Percentiles rank a stretch among this genome's conserved stretches.
Conservation (phyloP, 2,329 filamentous ascomycete species). For the Neopestalotiopsis rosae region DNA sequence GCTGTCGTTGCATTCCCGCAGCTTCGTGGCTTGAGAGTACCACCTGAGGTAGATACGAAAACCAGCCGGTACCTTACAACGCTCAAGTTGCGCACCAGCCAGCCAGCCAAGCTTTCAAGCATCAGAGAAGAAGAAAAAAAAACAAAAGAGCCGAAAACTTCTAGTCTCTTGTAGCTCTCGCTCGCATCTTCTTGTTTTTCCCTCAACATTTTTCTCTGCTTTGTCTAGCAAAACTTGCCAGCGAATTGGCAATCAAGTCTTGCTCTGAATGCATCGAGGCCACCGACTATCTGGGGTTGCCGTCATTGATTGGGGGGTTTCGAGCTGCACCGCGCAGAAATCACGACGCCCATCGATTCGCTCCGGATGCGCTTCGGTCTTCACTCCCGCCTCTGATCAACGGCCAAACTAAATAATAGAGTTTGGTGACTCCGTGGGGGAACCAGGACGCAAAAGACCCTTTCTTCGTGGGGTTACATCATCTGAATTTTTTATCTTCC, state of each 20-base stretch:
- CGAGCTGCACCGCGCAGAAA: conserved; percentile 12
- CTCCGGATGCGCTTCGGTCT: conserved; percentile 24
- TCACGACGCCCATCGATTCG: conserved; percentile 18
- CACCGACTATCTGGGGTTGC: conserved; percentile 10
- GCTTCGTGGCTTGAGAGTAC: not conserved
- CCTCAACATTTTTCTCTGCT: not conserved
- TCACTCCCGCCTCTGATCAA: conserved; percentile 30
- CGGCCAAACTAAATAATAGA: conserved; percentile 29
- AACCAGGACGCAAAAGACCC: not conserved
- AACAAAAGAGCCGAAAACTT: not conserved
- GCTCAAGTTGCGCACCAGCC: not conserved
- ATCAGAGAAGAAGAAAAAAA: not conserved
- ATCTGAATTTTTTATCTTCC: conserved; percentile 4
- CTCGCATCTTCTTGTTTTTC: not conserved
- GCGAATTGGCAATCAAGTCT: conserved; percentile 2
- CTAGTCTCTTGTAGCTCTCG: not conserved
- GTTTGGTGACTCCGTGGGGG: conserved; percentile 5
- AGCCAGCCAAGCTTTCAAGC: not conserved
- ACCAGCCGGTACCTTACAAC: not conserved
- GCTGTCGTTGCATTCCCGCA: not conserved
- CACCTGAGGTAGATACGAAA: not conserved
- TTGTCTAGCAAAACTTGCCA: conserved; percentile 5
- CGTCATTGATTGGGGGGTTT: conserved; percentile 19
- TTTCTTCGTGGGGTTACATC: not conserved
- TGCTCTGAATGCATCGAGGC: conserved; percentile 20